Evolutionary conservation across 2,329 filamentous ascomycete species (phyloP), one percentile per base, ranked within the genome.

Genomic region (Dactylella cylindrospora): DNA sequence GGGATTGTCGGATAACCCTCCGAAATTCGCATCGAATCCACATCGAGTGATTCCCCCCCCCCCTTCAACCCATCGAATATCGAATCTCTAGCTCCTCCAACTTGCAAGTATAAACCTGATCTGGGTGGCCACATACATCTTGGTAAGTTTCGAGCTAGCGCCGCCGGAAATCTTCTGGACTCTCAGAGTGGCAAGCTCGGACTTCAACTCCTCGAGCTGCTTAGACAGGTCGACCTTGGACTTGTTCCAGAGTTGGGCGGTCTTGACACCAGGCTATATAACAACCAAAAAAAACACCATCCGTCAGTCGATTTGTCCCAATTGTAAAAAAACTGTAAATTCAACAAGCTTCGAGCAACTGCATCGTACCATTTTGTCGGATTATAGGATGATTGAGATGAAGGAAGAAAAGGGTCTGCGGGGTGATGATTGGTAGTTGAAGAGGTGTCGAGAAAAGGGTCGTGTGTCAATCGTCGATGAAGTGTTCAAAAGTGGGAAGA

Each of bases 221-320:
- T 93, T 95, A 76, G 84, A 83, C 78, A 98, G 83, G 74, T 98
- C 94, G 75, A 95, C 89, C 86, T 97, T 97, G 86, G 83, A 90
- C 89, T 98, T 98, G 81, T 84, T 84, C 93, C 93, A 97, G 78
- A 98, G 89, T 80, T 88, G 83, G 80, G 83, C 84, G 77, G 91
- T 85, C 87, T 96, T 97, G 79, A 98, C 89, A 84, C 84, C 78
- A 73, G 79, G 75, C 76, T 82, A 84, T 80, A 57, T 26, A 60
- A 46, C 54, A 62, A 28, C n/a, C 40, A 45, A 39, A 47, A 22
- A 12, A 40, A 19, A 40, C 10, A 9, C 31, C 43, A 41, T 43
- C 36, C 50, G 39, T 54, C 57, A 52, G 57, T 73, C 70, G 71
- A 31, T 22, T 20, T 38, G 22, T 43, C 25, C 31, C 19, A 23